Evolutionary conservation across 331 rosid genomes (phyloP).

Genomic region (Telfairia occidentalis): DNA sequence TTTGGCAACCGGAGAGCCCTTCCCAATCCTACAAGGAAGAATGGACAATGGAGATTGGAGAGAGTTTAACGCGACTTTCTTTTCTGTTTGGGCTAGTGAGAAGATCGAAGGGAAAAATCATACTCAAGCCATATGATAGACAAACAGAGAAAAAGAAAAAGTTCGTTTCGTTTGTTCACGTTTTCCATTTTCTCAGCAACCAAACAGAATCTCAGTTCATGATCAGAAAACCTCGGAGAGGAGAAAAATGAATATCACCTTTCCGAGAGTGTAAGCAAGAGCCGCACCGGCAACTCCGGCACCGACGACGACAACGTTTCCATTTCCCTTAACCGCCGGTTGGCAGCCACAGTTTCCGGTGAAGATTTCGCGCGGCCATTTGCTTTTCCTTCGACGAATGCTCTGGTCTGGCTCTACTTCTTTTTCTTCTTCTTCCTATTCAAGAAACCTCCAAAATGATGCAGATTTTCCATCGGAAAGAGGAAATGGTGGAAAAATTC

Average conservation of each 20-base stretch:
- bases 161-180: not conserved
- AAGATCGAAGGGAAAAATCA: not conserved
- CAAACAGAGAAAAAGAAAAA: not conserved
- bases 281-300: constrained; percentile 14
- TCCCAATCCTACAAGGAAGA: no score
- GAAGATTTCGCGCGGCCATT: not conserved
- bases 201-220: not conserved
- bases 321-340: not conserved
- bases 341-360: not conserved
- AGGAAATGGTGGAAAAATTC: not conserved
- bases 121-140: not conserved
- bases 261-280: constrained; percentile 14
- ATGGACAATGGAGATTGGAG: no score
- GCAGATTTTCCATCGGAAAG: not conserved
- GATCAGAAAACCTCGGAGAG: not conserved
- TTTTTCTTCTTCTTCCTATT: not conserved
- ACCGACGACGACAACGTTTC: constrained; percentile 10
- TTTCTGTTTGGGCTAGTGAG: not conserved
- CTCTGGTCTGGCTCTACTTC: constrained; percentile 1
- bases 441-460: not conserved
- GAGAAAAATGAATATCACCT: not conserved
- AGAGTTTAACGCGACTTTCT: no score
- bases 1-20: not conserved
- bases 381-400: not conserved
- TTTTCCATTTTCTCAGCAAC: constrained; percentile 3